Percentiles rank a stretch among this genome's conserved stretches.
Evolutionary conservation across 2,329 filamentous ascomycete genomes (phyloP).

Genomic region (Fusarium humuli): DNA sequence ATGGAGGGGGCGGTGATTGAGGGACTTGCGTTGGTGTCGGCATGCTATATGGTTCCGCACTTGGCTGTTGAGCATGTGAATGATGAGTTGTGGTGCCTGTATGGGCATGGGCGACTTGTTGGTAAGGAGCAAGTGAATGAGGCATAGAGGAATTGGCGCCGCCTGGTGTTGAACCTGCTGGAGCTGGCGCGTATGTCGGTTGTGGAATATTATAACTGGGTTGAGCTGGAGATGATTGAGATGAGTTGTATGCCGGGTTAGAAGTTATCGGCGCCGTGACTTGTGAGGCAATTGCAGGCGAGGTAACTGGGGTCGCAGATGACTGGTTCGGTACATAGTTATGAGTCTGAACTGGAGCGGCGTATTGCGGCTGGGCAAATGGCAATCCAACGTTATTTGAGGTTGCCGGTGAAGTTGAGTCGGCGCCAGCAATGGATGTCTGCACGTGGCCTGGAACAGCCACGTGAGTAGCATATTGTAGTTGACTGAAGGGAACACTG

Average conservation of each 20-base stretch:
- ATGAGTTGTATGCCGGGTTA: constrained; percentile 7
- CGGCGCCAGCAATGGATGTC: constrained; percentile 1
- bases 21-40: constrained; percentile 13
- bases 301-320: not conserved
- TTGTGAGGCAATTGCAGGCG: constrained; percentile 8
- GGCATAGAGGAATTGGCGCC: not conserved
- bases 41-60: constrained; percentile 11
- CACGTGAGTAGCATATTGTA: constrained; percentile 38
- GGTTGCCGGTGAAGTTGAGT: constrained; percentile 8
- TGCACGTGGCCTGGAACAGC: constrained; percentile 23
- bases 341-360: constrained; percentile 20
- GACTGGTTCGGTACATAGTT: constrained; percentile 21
- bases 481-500: constrained; percentile 27
- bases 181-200: constrained; percentile 33
- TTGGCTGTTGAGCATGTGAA: constrained; percentile 21
- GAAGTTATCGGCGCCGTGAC: constrained; percentile 2
- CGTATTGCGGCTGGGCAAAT: constrained; percentile 41
- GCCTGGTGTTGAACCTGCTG: constrained; percentile 10
- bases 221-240: constrained; percentile 21
- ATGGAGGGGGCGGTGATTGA: constrained; percentile 44
- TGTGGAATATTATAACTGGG: constrained; percentile 38
- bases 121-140: constrained; percentile 16
- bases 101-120: constrained; percentile 15
- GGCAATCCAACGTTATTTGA: constrained; percentile 24
- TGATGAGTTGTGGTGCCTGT: constrained; percentile 14